Evolutionary conservation across 139 green algal species (phyloP), one percentile per base, ranked within the genome.

Genomic region (Deuterostichococcus epilithicus): DNA sequence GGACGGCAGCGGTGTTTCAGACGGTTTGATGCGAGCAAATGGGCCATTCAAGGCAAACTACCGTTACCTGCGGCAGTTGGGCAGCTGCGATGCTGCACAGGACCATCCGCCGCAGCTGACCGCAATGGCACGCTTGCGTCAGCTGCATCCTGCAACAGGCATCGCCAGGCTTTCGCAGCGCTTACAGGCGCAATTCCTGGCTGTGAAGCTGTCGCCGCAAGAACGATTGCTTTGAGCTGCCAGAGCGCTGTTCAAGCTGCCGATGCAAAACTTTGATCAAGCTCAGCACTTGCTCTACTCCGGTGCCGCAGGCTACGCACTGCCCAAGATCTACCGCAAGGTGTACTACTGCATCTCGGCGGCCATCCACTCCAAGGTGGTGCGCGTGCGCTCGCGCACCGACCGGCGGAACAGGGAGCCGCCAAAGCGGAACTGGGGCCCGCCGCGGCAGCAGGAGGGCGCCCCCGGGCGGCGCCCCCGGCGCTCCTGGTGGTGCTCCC

Each of bases 291-390:
- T 67, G 59, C 45, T 72, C 67, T 76, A 1, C 60, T 39, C 35
- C 39, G 28, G 10, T 0, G 66, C 44, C 52, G 38, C 88, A 97
- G 92, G 88, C 74, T 99, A 99, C 74, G 88, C 88, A 32, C 90
- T 99, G 76, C 96, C 96, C 79, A 99, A 99, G 94, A 95, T 99
- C 79, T 99, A 99, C 91, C 85, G 95, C 45, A 99, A 99, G 89
- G 94, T 99, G 76, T 98, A 99, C 93, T 99, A 99, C 93, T 98
- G 91, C 85, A 92, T 99, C 75, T 96, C 88, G 36, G 97, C 96
- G 42, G 96, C 96, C 79, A 98, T 99, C 86, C 96, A 99, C 90
- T 97, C 90, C 82, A 97, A 97, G 83, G 93, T 99, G 39, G 96
- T 99, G 84, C 93, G 96, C 72, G 96, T 99, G 88, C 89, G 96